Percentiles rank a stretch among this genome's conserved stretches.
phyloP scores from a whole-genome alignment of 345 rosid species.

The Hibiscus mutabilis region DNA sequence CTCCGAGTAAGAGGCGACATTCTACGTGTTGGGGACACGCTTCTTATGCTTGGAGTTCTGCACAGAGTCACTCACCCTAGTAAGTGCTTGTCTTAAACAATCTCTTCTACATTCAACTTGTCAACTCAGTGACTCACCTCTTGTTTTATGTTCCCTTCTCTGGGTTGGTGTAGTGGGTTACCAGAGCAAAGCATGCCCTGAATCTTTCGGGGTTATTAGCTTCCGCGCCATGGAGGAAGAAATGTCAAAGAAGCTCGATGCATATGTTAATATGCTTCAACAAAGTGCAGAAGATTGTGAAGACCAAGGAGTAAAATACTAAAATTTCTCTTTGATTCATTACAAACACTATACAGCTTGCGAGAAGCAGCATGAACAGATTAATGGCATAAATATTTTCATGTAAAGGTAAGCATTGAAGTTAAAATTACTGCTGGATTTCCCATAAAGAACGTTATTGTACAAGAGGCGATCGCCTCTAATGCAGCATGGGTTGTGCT shows the following conservation, averaged over 20 bases:
- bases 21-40: slow-evolving; percentile 41
- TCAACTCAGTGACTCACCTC: not conserved
- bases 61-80: slow-evolving; percentile 47
- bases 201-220: slow-evolving; percentile 28
- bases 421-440: slow-evolving; percentile 50
- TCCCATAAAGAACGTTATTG: slow-evolving; percentile 43
- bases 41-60: slow-evolving; percentile 45
- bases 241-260: slow-evolving; percentile 33
- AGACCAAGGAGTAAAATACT: too few relatives aligned
- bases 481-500: slow-evolving; percentile 51
- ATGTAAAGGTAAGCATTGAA: slow-evolving; percentile 6
- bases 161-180: slow-evolving; percentile 46
- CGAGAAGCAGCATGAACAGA: too few relatives aligned
- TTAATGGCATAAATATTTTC: too few relatives aligned
- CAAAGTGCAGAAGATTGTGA: not conserved
- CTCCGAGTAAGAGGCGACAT: slow-evolving; percentile 40
- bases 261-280: slow-evolving; percentile 35
- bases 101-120: not conserved
- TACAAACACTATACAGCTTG: too few relatives aligned
- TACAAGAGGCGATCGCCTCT: slow-evolving; percentile 37
- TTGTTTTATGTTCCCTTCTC: not conserved
- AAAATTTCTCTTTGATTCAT: too few relatives aligned
- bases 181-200: slow-evolving; percentile 25
- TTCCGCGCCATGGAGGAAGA: slow-evolving; percentile 43
- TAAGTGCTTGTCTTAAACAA: slow-evolving; percentile 20